phyloP scores from a whole-genome alignment of 441 rosid genomes.

The Rhodomyrtus psidioides region DNA sequence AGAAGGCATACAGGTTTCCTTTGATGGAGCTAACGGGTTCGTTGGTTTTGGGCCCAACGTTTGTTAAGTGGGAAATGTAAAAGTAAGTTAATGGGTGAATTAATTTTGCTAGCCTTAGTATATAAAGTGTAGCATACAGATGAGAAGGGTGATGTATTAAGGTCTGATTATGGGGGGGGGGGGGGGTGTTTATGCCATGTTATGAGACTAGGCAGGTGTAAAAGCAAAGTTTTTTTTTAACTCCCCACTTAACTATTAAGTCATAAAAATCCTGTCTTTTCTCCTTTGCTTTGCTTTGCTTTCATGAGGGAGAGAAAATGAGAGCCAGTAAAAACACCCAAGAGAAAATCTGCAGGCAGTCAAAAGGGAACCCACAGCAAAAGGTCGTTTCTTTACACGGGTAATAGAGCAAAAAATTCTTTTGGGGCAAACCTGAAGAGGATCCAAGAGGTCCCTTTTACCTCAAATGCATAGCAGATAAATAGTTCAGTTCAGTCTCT shows the following conservation, averaged over 20 bases:
- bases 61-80: conserved; percentile 27
- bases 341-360: background rate
- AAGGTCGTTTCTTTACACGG: background rate
- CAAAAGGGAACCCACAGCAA: conserved; percentile 19
- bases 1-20: conserved; percentile 86
- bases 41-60: conserved; percentile 93
- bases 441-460: conserved; percentile 24
- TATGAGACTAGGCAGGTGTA: background rate
- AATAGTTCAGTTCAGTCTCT: background rate
- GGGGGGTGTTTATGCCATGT: background rate
- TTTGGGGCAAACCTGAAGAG: background rate
- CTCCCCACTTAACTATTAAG: background rate
- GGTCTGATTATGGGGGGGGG: background rate
- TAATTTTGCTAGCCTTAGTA: conserved; percentile 22
- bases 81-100: conserved; percentile 4
- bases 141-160: background rate
- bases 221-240: background rate
- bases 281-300: background rate
- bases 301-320: background rate
- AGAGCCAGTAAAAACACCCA: background rate
- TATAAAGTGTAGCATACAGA: background rate
- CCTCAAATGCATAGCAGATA: background rate
- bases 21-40: conserved; percentile 89
- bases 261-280: background rate
- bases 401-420: background rate